Evolutionary conservation across 83 land plant species (phyloP).

Genomic region (Isoetes engelmannii): DNA sequence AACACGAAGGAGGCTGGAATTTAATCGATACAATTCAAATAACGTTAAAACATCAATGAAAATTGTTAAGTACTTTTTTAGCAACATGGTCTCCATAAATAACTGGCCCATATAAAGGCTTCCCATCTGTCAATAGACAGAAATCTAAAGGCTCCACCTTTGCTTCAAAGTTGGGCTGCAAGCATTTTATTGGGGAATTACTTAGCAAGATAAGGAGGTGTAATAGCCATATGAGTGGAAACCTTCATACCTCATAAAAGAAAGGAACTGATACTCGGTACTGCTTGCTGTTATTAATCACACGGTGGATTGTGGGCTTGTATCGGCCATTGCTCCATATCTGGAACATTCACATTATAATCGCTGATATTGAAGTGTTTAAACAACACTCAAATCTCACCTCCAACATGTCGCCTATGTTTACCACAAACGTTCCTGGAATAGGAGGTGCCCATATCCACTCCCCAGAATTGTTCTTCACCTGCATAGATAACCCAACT

Average conservation of each 20-base stretch:
- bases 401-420: conserved; percentile 96
- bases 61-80: conserved; percentile 25
- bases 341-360: conserved; percentile 27
- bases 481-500: conserved; percentile 36
- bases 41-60: conserved; percentile 14
- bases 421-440: conserved; percentile 89
- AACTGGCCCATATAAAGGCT: conserved; percentile 13
- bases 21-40: too few species aligned
- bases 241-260: conserved; percentile 68
- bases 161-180: conserved; percentile 36
- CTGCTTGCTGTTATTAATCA: conserved; percentile 56
- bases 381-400: conserved; percentile 24
- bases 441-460: conserved; percentile 87
- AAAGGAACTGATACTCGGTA: conserved; percentile 81
- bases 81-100: conserved; percentile 31
- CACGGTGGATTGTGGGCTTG: conserved; percentile 79
- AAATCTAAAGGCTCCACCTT: conserved; percentile 26
- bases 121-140: not conserved
- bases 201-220: not conserved
- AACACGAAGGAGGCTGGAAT: too few species aligned
- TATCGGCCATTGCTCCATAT: conserved; percentile 79
- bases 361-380: not conserved
- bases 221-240: not conserved
- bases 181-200: not conserved
- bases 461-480: conserved; percentile 65